Conservation (phyloP, 148 eudicot genomes). For the Amaranthus cruentus region DNA sequence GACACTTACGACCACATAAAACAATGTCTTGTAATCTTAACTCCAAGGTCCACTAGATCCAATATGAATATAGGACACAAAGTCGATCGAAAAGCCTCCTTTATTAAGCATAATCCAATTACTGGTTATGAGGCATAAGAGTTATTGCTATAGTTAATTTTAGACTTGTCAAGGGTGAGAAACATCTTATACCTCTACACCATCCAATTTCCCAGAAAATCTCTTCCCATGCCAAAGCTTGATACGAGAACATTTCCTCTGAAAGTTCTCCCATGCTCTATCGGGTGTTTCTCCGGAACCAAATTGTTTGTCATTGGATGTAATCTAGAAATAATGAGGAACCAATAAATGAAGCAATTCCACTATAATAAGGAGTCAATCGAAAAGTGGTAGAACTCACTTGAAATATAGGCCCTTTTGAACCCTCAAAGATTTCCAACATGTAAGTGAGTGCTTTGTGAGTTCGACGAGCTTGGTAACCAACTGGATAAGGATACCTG, state of each 20-base stretch:
- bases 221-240: constrained; percentile 86
- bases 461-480: constrained; percentile 68
- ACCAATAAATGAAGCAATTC: constrained; percentile 8
- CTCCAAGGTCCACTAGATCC: background rate
- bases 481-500: constrained; percentile 92
- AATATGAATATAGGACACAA: background rate
- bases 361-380: background rate
- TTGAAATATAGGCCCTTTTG: constrained; percentile 73
- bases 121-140: background rate
- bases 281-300: constrained; percentile 91
- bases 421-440: constrained; percentile 84
- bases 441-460: constrained; percentile 56
- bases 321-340: constrained; percentile 40
- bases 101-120: background rate
- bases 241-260: constrained; percentile 59
- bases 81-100: background rate
- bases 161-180: background rate
- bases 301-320: constrained; percentile 59
- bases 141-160: background rate
- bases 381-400: constrained; percentile 36
- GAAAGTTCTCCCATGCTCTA: constrained; percentile 85
- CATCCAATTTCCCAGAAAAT: constrained; percentile 79
- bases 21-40: background rate
- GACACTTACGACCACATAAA: background rate
- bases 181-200: constrained; percentile 61